Evolutionary conservation across 306 rosid genomes (phyloP).

Genomic region (Malus asiatica): DNA sequence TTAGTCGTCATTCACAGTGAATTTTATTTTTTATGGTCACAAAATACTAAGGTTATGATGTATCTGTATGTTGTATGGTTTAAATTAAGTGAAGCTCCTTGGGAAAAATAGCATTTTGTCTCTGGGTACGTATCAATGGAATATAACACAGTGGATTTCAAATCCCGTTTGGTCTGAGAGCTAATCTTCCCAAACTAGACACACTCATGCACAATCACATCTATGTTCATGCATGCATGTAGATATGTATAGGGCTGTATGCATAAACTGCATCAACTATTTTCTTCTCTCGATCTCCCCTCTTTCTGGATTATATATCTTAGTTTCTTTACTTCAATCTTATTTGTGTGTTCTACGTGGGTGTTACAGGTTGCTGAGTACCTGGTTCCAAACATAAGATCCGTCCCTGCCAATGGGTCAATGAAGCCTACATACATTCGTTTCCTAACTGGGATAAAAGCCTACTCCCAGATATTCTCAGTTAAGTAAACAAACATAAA

Average conservation of each 20-base stretch:
- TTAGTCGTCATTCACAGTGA: background rate
- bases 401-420: conserved; percentile 53
- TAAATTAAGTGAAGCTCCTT: background rate
- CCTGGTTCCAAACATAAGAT: conserved; percentile 80
- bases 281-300: background rate
- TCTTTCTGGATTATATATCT: background rate
- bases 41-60: background rate
- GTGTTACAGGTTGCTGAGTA: conserved; percentile 70
- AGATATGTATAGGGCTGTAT: background rate
- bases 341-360: conserved; percentile 1
- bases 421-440: conserved; percentile 77
- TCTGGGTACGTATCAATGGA: background rate
- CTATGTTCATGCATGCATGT: background rate
- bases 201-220: background rate
- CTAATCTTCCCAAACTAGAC: background rate
- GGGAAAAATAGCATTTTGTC: background rate
- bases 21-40: background rate
- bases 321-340: background rate
- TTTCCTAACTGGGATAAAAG: conserved; percentile 88
- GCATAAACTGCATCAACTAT: background rate
- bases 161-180: background rate
- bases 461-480: conserved; percentile 86
- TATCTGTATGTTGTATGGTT: background rate
- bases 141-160: background rate
- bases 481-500: conserved; percentile 40